Evolutionary conservation across 805 yeast genomes (phyloP), one percentile per base, ranked within the genome.

Genomic region (Clavispora santaluciae): DNA sequence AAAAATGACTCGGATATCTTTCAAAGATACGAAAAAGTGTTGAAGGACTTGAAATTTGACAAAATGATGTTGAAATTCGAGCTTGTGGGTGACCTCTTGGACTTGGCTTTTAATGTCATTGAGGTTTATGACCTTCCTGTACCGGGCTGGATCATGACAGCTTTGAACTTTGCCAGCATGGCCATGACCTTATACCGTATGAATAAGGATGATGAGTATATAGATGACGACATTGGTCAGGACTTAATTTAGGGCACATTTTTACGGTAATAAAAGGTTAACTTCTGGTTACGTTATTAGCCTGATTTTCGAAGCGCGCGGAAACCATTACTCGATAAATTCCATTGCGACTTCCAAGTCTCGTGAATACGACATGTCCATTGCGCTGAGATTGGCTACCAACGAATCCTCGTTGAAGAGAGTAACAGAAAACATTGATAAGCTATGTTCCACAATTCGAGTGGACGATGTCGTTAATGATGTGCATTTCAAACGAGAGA

Each of bases 141-240:
- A 7, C 73, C 73, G 3, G 64, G 61, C 28, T 68, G 73, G 72
- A 53, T 67, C 36, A 66, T 69, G 73, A 61, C 57, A 43, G 42
- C 53, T 8, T 60, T 69, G 54, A 69, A 68, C 44, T 53, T 63
- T 38, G 61, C 71, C 15, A 65, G 72, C 45, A 69, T 69, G 73
- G 59, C 55, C 40, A 69, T 69, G 75, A 66, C 73, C n/a, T 53
- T 69, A 35, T 69, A 69, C 61, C 66, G 75, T 57, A 69, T 69
- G 75, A 69, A 69, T 54, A 69, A 69, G 52, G 73, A 69, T 44
- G 73, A 68, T 44, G 75, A 68, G 55, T 68, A 69, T 41, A 46
- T 57, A 17, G 73, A 69, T 48, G 75, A 68, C 45, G 72, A 67
- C 41, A 61, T 68, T 10, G 56, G 66, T 16, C 71, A 69, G 41